These are phyloP conservation scores for Serendipita sp. DNA, from an alignment of 768 basidiomycete genomes.

Conservation along the genomic window DNA sequence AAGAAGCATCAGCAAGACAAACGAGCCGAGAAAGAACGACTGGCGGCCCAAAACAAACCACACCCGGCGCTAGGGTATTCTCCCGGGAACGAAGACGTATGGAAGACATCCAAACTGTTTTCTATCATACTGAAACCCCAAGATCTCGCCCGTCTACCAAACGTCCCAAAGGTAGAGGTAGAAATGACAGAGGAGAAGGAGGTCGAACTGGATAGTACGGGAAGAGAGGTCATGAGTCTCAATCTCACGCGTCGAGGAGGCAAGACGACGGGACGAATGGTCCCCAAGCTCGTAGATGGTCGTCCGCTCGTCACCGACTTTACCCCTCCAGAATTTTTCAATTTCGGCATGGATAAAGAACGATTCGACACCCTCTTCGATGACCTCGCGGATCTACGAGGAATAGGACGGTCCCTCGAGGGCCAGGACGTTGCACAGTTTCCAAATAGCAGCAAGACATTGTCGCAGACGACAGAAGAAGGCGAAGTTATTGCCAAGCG, in stretches of 20 bases:
- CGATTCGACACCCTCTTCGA: constrained; percentile 46
- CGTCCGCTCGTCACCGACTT: constrained; percentile 17
- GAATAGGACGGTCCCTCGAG: constrained; percentile 10
- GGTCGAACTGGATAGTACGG: neutral
- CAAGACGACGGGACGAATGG: constrained; percentile 11
- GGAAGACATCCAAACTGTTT: constrained; percentile 51
- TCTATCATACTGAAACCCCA: constrained; percentile 42
- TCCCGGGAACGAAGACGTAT: constrained; percentile 46
- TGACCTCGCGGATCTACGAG: constrained; percentile 37
- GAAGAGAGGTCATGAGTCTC: neutral
- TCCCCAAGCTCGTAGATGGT: constrained; percentile 19
- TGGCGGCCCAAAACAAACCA: constrained; percentile 28
- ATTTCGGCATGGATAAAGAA: constrained; percentile 51
- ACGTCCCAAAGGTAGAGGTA: constrained; percentile 8
- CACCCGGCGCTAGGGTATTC: constrained; percentile 65
- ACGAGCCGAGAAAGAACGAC: constrained; percentile 27
- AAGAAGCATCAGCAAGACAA: constrained; percentile 24
- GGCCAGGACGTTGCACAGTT: constrained; percentile 8
- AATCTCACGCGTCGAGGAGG: neutral
- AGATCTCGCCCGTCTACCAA: constrained; percentile 21
- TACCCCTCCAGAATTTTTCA: constrained; percentile 35
- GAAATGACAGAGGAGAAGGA: neutral
- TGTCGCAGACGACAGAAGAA: constrained; percentile 20
- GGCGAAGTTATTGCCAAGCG: constrained; percentile 21
- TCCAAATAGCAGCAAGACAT: constrained; percentile 4